phyloP scores from a whole-genome alignment of 495 filamentous ascomycete genomes.

The Endocarpon pusillum region DNA sequence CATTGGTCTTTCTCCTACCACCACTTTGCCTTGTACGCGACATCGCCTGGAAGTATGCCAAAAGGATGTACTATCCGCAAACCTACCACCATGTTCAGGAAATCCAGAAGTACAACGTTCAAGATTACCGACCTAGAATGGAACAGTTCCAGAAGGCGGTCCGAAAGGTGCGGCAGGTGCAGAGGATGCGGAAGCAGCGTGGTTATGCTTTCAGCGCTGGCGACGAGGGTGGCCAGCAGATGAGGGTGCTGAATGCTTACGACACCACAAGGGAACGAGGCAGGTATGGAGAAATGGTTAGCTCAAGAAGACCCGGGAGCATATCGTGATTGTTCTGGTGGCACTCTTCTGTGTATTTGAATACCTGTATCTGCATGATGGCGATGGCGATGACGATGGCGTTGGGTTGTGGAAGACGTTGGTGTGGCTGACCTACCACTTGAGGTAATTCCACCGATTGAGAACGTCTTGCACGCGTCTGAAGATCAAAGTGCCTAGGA shows the following conservation, averaged over 20 bases:
- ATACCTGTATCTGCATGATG: too few relatives aligned
- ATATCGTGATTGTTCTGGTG: too few relatives aligned
- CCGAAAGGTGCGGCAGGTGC: conserved; percentile 93
- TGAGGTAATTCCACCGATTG: too few relatives aligned
- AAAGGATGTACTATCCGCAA: conserved; percentile 92
- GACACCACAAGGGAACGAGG: conserved; percentile 89
- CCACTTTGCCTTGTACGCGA: conserved; percentile 75
- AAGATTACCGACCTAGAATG: conserved; percentile 97
- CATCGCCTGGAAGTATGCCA: conserved; percentile 69
- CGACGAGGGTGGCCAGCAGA: conserved; percentile 69
- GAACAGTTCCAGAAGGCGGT: conserved; percentile 99
- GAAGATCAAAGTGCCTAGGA: too few relatives aligned
- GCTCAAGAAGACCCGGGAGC: conserved; percentile 35
- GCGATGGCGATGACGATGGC: too few relatives aligned
- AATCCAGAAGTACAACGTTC: conserved; percentile 99
- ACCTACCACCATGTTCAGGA: conserved; percentile 98
- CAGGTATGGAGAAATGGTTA: conserved; percentile 91
- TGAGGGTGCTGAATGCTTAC: conserved; percentile 85
- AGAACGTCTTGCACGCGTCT: too few relatives aligned
- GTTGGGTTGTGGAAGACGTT: too few relatives aligned
- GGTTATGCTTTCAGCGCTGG: conserved; percentile 97
- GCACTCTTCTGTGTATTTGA: too few relatives aligned
- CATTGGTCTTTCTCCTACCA: conserved; percentile 67
- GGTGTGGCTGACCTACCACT: too few relatives aligned
- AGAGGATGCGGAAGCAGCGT: conserved; percentile 97